phyloP scores from a whole-genome alignment of 805 yeast species.

The Teunomyces cretensis region DNA sequence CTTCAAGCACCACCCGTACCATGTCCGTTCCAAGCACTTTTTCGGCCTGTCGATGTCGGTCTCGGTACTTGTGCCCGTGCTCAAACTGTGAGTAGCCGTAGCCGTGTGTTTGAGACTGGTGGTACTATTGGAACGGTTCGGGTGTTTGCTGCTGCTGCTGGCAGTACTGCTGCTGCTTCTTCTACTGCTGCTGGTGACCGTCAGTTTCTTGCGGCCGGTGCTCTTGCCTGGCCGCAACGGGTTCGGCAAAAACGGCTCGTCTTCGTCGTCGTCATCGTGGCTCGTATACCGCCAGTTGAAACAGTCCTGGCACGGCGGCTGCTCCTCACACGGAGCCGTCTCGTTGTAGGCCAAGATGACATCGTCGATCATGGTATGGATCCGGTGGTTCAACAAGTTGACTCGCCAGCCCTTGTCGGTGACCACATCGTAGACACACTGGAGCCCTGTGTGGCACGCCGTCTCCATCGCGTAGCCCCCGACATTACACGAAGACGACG shows the following conservation, averaged over 20 bases:
- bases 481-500: conserved; percentile 80
- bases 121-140: not conserved
- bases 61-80: conserved; percentile 3
- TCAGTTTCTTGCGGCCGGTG: not conserved
- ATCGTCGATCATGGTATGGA: conserved; percentile 86
- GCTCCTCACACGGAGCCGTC: conserved; percentile 70
- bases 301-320: conserved; percentile 88
- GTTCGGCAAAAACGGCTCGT: conserved; percentile 38
- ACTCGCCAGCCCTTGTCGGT: conserved; percentile 90
- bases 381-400: conserved; percentile 81
- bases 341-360: conserved; percentile 69
- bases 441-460: conserved; percentile 86
- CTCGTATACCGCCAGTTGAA: conserved; percentile 80
- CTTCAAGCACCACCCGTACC: conserved; percentile 66
- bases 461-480: conserved; percentile 98
- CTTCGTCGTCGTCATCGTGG: conserved; percentile 41
- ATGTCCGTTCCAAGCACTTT: conserved; percentile 54
- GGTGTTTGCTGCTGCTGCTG: not conserved
- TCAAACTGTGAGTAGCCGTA: not conserved
- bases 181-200: not conserved
- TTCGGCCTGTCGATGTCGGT: conserved; percentile 28
- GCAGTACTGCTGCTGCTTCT: not conserved
- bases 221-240: conserved; percentile 30
- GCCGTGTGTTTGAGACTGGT: not conserved
- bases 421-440: conserved; percentile 87